Evolutionary conservation across 2,329 filamentous ascomycete species (phyloP).

Genomic region (Fusarium continuum): DNA sequence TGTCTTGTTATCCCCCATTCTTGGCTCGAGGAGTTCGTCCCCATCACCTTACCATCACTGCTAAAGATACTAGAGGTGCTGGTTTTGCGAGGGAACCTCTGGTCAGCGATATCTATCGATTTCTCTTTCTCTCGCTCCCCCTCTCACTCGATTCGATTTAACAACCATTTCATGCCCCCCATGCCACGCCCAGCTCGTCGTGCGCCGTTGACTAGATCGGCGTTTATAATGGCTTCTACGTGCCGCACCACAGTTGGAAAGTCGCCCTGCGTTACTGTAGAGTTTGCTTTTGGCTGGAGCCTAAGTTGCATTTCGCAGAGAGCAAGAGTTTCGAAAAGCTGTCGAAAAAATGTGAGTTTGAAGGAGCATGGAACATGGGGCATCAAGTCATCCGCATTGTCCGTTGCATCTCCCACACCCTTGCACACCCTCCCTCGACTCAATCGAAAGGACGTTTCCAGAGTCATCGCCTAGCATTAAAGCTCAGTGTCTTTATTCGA

Average conservation of each 20-base stretch:
- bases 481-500: constrained; percentile 18
- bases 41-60: constrained; percentile 8
- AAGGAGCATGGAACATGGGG: constrained; percentile 33
- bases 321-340: constrained; percentile 2
- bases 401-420: constrained; percentile 41
- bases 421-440: constrained; percentile 41
- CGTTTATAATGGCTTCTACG: constrained; percentile 10
- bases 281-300: not conserved
- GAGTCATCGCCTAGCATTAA: constrained; percentile 18
- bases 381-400: constrained; percentile 45
- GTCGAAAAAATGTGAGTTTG: constrained; percentile 20
- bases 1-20: constrained; percentile 4
- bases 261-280: not conserved
- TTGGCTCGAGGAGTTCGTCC: constrained; percentile 2
- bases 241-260: constrained; percentile 7
- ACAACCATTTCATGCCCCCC: constrained; percentile 9
- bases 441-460: constrained; percentile 18
- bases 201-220: constrained; percentile 24
- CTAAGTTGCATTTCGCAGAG: not conserved
- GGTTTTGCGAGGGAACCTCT: constrained; percentile 8
- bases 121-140: not conserved
- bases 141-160: constrained; percentile 5
- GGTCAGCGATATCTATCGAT: constrained; percentile 13
- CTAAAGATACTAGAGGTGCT: constrained; percentile 11
- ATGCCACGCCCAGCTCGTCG: constrained; percentile 7